Conservation (phyloP, 148 eudicot genomes). For the Polygonum maritimum region DNA sequence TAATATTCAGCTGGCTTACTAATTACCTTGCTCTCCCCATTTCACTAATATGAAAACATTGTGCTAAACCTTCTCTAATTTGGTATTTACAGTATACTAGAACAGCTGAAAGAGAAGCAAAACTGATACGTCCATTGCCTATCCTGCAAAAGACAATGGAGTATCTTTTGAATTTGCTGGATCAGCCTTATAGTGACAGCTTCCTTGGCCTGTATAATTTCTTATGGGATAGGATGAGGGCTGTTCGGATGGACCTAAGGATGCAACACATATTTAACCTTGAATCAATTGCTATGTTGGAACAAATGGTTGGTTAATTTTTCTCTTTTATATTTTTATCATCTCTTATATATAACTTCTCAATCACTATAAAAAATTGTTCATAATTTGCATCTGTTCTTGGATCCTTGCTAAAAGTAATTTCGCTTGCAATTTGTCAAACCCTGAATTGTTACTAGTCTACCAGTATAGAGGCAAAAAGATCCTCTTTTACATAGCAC, state of each 20-base stretch:
- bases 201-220: constrained; percentile 88
- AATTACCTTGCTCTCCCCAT: not conserved
- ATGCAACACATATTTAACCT: constrained; percentile 93
- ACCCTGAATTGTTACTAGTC: not conserved
- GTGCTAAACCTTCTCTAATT: not conserved
- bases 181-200: constrained; percentile 67
- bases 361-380: not conserved
- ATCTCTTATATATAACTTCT: not conserved
- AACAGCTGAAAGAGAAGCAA: constrained; percentile 95
- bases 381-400: not conserved
- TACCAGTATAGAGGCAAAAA: not conserved
- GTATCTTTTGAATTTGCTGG: constrained; percentile 76
- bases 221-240: constrained; percentile 99
- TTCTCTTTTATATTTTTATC: constrained; percentile 8
- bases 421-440: not conserved
- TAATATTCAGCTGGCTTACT: not conserved
- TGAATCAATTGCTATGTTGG: constrained; percentile 82
- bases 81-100: constrained; percentile 67
- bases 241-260: constrained; percentile 94
- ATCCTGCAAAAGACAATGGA: constrained; percentile 77
- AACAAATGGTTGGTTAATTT: constrained; percentile 65
- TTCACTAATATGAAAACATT: not conserved
- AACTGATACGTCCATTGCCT: constrained; percentile 82
- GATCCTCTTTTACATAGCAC: not conserved
- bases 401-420: not conserved